Base-by-base conservation (phyloP, 78 protist genomes). In the Dictyostelium brefeldianum region DNA sequence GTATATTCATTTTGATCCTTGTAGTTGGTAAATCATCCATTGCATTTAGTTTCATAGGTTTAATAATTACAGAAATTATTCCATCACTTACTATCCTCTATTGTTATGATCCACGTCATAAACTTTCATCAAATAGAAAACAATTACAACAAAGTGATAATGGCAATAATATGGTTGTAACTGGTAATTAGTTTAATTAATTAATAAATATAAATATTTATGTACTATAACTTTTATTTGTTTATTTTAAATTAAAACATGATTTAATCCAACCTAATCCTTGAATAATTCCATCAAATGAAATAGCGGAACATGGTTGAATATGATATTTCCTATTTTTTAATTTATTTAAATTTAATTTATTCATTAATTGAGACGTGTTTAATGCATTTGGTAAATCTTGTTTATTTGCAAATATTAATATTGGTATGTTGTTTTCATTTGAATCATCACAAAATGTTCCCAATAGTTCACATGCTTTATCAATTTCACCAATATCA, bases 261-360 rank as follows among this genome's bases (percentile, higher is more conserved):
- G 50, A 70, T 25, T 29, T 93, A 43, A 97, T 96, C 99, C 99
- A 98, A 70, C 97, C 98, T 43, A 98, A 80, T 12, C 98, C 99
- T 78, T 96, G 97, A 67, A 95, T 96, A n/a, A 98, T 83, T 48
- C 99, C 99, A 5, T 96, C 97, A 18, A 98, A 98, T 5, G 90
- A 18, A 9, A 85, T 71, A 8, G 99, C 99, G 65, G 91, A 71
- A 2, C 97, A 90, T 20, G 97, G 89, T 74, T 97, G 97, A 71
- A 96, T 95, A 78, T 89, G 83, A 96, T 94, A 95, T 59, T 97
- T 73, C 64, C 99, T 36, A 73, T 73, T 96, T 46, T 54, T 15
- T 31, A 98, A 74, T 5, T 74, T 36, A 81, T 95, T 95, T 7
- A 98, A 92, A 56, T 89, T 83, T 0, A 97, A 95, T 80, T 79